A percentile compares a stretch with the other conserved stretches of the same genome.
Conservation (phyloP, 768 basidiomycete genomes). For the Mycena chlorophos region DNA sequence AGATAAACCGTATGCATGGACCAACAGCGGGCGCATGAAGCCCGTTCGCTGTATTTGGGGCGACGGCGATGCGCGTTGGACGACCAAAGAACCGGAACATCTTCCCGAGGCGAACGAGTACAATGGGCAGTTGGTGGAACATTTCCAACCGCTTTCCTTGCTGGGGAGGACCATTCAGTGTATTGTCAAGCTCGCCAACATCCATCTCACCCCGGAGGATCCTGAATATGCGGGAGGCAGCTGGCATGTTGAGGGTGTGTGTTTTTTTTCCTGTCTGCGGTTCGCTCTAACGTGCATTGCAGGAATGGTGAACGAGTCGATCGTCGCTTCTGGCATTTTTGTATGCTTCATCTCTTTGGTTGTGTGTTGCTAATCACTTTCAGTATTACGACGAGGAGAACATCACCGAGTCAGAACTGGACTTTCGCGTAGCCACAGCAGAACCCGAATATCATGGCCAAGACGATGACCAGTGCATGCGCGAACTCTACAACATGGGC, state of each 20-base stretch:
- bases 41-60: constrained; percentile 13
- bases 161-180: constrained; percentile 19
- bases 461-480: constrained; percentile 17
- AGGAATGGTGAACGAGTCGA: constrained; percentile 24
- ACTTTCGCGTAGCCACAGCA: constrained; percentile 15
- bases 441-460: constrained; percentile 17
- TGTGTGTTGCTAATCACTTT: not conserved
- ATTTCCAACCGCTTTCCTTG: constrained; percentile 9
- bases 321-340: constrained; percentile 23
- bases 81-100: not conserved
- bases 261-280: no score
- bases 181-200: constrained; percentile 24
- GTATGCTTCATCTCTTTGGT: not conserved
- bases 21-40: constrained; percentile 1
- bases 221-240: constrained; percentile 22
- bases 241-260: constrained; percentile 27
- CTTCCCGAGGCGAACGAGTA: constrained; percentile 11
- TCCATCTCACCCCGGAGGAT: constrained; percentile 22
- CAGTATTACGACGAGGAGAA: constrained; percentile 25
- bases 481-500: constrained; percentile 8
- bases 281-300: not conserved
- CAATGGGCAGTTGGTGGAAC: constrained; percentile 2
- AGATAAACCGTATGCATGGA: not conserved
- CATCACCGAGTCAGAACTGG: constrained; percentile 15
- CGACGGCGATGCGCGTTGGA: not conserved